phyloP scores from a whole-genome alignment of 139 green algal species.

The Spirogloea muscicola region DNA sequence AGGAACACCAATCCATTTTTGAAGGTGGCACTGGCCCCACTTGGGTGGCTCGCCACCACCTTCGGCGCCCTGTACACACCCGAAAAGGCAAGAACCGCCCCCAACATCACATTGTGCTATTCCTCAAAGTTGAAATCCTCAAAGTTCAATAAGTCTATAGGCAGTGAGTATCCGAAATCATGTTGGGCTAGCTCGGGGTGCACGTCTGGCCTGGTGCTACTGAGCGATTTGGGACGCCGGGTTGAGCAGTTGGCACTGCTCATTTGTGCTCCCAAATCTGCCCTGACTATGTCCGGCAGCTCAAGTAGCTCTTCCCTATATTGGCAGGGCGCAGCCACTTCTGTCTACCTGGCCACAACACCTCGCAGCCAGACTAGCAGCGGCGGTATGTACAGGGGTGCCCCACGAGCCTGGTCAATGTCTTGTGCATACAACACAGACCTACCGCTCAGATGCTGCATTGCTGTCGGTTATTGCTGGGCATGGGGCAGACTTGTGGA shows the following conservation, averaged over 20 bases:
- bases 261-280: no score
- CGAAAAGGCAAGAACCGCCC: constrained; percentile 37
- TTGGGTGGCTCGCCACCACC: neutral
- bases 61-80: constrained; percentile 6
- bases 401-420: neutral
- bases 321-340: constrained; percentile 22
- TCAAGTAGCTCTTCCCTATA: no score
- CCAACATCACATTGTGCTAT: no score
- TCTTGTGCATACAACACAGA: neutral
- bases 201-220: neutral
- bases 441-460: neutral
- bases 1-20: constrained; percentile 14
- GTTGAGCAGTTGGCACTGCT: no score
- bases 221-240: neutral
- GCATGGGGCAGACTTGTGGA: no score
- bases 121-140: neutral
- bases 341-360: constrained; percentile 31
- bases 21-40: neutral
- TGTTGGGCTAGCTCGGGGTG: neutral
- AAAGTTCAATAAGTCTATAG: neutral
- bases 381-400: constrained; percentile 5
- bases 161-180: neutral
- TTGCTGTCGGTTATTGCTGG: neutral
- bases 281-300: no score
- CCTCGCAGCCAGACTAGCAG: neutral